Evolutionary conservation across 116 monocot genomes (phyloP), one percentile per base, ranked within the genome.

Genomic region (Zostera marina): DNA sequence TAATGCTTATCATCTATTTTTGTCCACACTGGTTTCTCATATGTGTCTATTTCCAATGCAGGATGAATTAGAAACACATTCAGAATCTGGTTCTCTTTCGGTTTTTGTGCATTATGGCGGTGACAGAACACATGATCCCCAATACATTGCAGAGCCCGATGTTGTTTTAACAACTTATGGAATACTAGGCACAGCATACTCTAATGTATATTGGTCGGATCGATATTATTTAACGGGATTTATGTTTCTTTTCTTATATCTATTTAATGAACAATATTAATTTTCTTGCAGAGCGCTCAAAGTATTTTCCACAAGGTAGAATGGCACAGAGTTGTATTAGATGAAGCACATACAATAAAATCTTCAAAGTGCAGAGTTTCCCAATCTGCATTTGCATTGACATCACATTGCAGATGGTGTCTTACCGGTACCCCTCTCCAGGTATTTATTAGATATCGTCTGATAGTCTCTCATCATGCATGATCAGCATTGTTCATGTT

Each of bases 341-440:
- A 92, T 70, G 92, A 92, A 73, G 92, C 92, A 19, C 92, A 92
- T 60, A 83, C 71, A 8, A 92, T 92, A 44, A 92, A 92, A 68
- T 78, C 76, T 14, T 75, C 87, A 15, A 92, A 80, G 64, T 69
- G 80, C 17, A 61, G 38, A 67, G 92, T 75, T 5, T 80, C 92
- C 23, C 80, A 76, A 65, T 70, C 92, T 52, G 77, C 87, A 40
- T 83, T 78, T 72, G 73, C 73, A 25, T 66, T 92, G 16, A 68
- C 48, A 2, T 66, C 91, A 60, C 60, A 82, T 44, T 82, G 86
- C 61, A 72, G 86, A 49, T 91, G 86, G 91, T 91, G 91, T 56
- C 79, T 91, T 38, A 91, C 91, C 7, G 91, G 86, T 42, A 91
- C 91, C 17, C 91, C 91, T 63, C 61, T 91, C 41, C 91, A 91